Evolutionary conservation across 768 basidiomycete species (phyloP), one percentile per base, ranked within the genome.

Genomic region (Trametes cinnabarina): DNA sequence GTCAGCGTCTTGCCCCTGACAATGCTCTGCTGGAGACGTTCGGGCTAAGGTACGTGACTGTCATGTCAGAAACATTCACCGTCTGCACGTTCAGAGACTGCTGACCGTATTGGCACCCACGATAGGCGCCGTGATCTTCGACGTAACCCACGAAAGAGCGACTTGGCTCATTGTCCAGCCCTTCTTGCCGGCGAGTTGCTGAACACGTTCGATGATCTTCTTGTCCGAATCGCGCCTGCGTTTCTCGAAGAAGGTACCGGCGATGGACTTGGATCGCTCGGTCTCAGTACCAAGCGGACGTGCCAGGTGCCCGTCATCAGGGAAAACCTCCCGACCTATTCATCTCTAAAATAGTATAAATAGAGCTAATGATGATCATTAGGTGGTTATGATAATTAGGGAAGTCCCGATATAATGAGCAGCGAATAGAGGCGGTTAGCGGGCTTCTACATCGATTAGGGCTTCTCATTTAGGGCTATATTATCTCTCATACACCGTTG

Each of bases 91-190:
- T n/a, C n/a, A n/a, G n/a, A n/a, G n/a, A n/a, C n/a, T n/a, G n/a
- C 63, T 37, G 23, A 76, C 58, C 12, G 70, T 71, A 61, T 62
- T 79, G 26, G 68, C 63, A 2, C 79, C 78, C 9, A 79, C 71
- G 57, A 81, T 81, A 0, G 80, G 80, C 19, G 75, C 77, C 3
- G 73, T 64, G 3, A 78, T 72, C 64, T 81, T 81, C 25, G 65
- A 44, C 3, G 69, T 41, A 0, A 70, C 55, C 79, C 80, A 80
- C 3, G 76, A 74, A 2, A 81, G 58, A 8, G 79, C 77, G 28
- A 80, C 71, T 57, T 80, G 78, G 8, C 72, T 69, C 80, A 80
- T 82, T 50, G 69, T 69, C 52, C 74, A 65, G 0, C 66, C 71
- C 42, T 71, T 72, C 63, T 75, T 75, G 55, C 71, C 69, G 3